Base-by-base conservation (phyloP, 768 basidiomycete genomes). In the Boletus pseudo-olivaceus region DNA sequence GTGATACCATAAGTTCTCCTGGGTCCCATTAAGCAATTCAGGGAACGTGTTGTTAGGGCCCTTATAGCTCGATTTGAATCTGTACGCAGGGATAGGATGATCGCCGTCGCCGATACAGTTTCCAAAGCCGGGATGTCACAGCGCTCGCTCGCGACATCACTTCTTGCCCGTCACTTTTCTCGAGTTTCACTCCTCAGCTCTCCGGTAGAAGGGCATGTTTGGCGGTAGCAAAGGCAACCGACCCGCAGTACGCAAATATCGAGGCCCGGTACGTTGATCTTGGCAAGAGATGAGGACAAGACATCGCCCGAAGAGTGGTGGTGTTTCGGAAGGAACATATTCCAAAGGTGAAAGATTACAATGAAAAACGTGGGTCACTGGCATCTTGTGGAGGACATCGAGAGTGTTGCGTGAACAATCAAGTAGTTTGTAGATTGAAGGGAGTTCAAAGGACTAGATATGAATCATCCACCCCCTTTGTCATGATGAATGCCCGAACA, bases 341-440 rank as follows among this genome's bases (percentile, higher is more conserved):
- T 30, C 38, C 53, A 26, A 40, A 41, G 29, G 45, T n/a, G 23
- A 48, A 33, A n/a, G 32, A 40, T 30, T 1, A 45, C 33, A 6
- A 47, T 47, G 55, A 56, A 55, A 14, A 3, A 26, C 34, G 40
- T 43, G 11, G 51, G 44, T 15, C 51, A 39, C 30, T 53, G 38
- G 50, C 50, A 59, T 29, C 23, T 53, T 11, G 47, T 45, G 35
- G 51, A 59, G 26, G 56, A 59, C 15, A 34, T 53, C 5, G 37
- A 53, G 15, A 51, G 43, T 4, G 53, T 56, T 29, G 53, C 33
- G 20, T 14, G 33, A 11, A 54, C 20, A 20, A 42, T 55, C 46
- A 56, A 42, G 12, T n/a, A n/a, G n/a, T n/a, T n/a, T n/a, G n/a
- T n/a, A n/a, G n/a, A 11, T 10, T 33, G n/a, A 53, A 53, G 8